Evolutionary conservation across 2,329 filamentous ascomycete genomes (phyloP).

Genomic region (Ophiostoma montium): DNA sequence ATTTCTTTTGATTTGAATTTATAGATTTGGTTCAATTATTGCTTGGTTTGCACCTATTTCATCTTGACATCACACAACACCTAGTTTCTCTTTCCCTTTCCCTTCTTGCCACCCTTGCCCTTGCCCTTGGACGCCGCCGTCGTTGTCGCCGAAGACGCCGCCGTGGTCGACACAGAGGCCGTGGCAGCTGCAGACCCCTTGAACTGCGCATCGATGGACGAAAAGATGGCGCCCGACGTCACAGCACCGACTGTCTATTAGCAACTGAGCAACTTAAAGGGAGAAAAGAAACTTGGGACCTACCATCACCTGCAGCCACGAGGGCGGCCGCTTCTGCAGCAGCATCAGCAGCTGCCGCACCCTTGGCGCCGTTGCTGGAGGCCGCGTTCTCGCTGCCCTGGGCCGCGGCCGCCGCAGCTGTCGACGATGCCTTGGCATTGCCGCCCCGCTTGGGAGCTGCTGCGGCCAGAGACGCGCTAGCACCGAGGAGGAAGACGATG

Average conservation of each 20-base stretch:
- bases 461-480: constrained; percentile 9
- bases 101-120: constrained; percentile 3
- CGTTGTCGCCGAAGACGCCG: background rate
- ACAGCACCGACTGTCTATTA: constrained; percentile 9
- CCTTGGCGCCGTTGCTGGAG: background rate
- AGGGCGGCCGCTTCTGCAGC: constrained; percentile 9
- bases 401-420: background rate
- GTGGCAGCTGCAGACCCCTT: constrained; percentile 4
- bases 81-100: constrained; percentile 7
- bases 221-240: constrained; percentile 10
- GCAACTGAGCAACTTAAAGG: no score
- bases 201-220: constrained; percentile 10
- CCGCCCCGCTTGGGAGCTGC: constrained; percentile 8
- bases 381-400: no score
- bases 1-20: background rate
- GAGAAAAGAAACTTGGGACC: background rate
- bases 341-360: constrained; percentile 4
- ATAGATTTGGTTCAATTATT: background rate
- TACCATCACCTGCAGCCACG: constrained; percentile 9
- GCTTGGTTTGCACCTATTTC: background rate
- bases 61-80: background rate
- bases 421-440: background rate
- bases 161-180: background rate
- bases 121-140: constrained; percentile 1
- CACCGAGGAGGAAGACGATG: constrained; percentile 10